A percentile compares a stretch with the other conserved stretches of the same genome.
Evolutionary conservation across 1,284 basidiomycete species (phyloP).

Genomic region (Mrakiaceae sp.): DNA sequence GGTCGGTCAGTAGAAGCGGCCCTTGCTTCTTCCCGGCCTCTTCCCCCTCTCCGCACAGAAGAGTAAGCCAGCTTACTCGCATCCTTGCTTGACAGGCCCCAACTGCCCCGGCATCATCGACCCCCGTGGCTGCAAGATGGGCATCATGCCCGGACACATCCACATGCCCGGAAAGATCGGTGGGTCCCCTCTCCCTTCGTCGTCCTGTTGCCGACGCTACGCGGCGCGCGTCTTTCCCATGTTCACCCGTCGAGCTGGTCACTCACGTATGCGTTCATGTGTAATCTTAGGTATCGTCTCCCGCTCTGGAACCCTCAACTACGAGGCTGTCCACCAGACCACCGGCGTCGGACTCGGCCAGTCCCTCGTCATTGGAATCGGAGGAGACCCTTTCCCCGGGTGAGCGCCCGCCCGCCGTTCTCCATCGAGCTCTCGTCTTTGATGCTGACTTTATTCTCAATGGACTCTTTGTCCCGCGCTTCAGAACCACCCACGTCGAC

Average conservation of each 20-base stretch:
- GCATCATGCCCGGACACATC: slow-evolving; percentile 97
- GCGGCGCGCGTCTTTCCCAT: too few species aligned
- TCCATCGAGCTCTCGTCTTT: too few species aligned
- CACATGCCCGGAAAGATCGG: slow-evolving; percentile 91
- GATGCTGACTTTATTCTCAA: too few species aligned
- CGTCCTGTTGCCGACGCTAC: too few species aligned
- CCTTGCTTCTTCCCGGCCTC: background rate
- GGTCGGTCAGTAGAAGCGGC: slow-evolving; percentile 45
- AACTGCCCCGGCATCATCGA: slow-evolving; percentile 99
- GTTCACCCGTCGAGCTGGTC: too few species aligned
- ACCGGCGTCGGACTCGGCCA: slow-evolving; percentile 94
- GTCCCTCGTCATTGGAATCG: slow-evolving; percentile 92
- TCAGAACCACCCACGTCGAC: slow-evolving; percentile 76
- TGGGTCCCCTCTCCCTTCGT: slow-evolving; percentile 29
- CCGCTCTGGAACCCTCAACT: slow-evolving; percentile 86
- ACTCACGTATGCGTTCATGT: background rate
- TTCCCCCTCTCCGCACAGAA: slow-evolving; percentile 6
- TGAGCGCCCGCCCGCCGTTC: background rate
- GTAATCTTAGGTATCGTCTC: slow-evolving; percentile 72
- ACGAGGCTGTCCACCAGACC: slow-evolving; percentile 88
- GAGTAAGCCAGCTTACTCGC: background rate
- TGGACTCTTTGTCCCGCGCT: background rate
- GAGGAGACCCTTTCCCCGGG: slow-evolving; percentile 97
- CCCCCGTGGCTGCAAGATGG: slow-evolving; percentile 97
- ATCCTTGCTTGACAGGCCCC: slow-evolving; percentile 36